Percentiles rank a stretch among this genome's conserved stretches.
Evolutionary conservation across 108 stramenopile genomes (phyloP).

Genomic region (Skeletonema tropicum): DNA sequence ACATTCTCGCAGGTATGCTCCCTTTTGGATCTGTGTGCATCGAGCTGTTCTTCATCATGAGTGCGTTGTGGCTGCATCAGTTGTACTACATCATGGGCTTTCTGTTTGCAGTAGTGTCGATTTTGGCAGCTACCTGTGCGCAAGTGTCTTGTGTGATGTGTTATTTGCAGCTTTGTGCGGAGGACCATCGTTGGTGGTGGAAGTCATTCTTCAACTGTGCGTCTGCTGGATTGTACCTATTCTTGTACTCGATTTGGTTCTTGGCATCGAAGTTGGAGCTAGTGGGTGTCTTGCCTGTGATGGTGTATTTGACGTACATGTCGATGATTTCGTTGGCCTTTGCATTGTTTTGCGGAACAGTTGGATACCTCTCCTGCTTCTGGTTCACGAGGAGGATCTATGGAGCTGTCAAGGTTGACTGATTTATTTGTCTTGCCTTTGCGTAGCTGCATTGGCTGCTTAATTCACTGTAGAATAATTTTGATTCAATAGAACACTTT

Average conservation of each 20-base stretch:
- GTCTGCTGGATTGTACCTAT: slow-evolving; percentile 93
- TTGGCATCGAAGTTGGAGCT: slow-evolving; percentile 87
- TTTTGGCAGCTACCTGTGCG: slow-evolving; percentile 94
- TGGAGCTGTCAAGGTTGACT: slow-evolving; percentile 87
- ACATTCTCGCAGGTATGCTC: slow-evolving; percentile 89
- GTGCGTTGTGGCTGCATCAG: slow-evolving; percentile 97
- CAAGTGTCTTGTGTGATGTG: slow-evolving; percentile 96
- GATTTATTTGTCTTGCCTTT: not conserved
- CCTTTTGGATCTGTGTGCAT: slow-evolving; percentile 99
- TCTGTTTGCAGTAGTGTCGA: slow-evolving; percentile 92
- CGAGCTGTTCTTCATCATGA: slow-evolving; percentile 99
- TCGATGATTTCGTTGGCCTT: slow-evolving; percentile 92
- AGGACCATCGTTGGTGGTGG: slow-evolving; percentile 99
- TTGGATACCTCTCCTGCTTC: slow-evolving; percentile 88
- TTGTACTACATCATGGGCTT: slow-evolving; percentile 99
- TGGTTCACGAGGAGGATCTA: slow-evolving; percentile 88
- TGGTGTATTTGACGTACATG: slow-evolving; percentile 99
- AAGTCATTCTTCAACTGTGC: slow-evolving; percentile 96
- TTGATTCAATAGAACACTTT: not conserved
- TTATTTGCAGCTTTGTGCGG: slow-evolving; percentile 98
- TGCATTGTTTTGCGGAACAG: slow-evolving; percentile 92
- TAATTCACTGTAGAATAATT: not conserved
- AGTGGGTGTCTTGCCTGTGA: slow-evolving; percentile 82
- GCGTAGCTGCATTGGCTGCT: too few species aligned
- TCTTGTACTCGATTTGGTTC: slow-evolving; percentile 97